Evolutionary conservation across 163 green algal species (phyloP).

Genomic region (Chloroidium sp.): DNA sequence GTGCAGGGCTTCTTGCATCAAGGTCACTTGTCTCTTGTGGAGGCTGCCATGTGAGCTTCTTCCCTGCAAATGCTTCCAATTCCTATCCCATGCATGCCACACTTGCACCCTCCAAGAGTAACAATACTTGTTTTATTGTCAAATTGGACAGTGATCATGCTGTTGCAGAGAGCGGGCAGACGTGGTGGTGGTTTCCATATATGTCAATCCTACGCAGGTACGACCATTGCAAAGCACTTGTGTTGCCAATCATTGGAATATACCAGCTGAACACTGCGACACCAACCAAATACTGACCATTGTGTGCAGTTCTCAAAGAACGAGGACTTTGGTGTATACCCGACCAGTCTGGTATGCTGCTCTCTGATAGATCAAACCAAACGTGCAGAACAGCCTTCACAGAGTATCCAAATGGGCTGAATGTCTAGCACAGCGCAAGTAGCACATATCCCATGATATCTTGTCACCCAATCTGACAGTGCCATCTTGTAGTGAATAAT

Average conservation of each 20-base stretch:
- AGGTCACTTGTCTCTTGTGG: constrained; percentile 83
- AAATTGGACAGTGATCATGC: not conserved
- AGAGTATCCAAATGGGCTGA: no score
- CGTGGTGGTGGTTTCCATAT: constrained; percentile 87
- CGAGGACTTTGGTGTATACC: constrained; percentile 93
- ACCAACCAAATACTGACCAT: not conserved
- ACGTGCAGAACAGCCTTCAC: no score
- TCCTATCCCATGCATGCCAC: not conserved
- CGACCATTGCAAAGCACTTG: no score
- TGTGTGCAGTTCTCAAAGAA: constrained; percentile 58
- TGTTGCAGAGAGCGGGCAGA: constrained; percentile 57
- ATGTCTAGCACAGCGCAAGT: not conserved
- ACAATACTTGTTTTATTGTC: not conserved
- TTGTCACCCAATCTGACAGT: not conserved
- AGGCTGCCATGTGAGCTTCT: constrained; percentile 47
- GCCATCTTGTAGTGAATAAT: not conserved
- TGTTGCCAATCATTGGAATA: no score
- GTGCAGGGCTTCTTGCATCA: constrained; percentile 88
- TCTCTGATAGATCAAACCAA: no score
- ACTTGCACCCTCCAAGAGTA: not conserved
- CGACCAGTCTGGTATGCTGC: constrained; percentile 18
- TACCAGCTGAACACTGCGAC: no score
- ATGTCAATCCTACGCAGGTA: constrained; percentile 94
- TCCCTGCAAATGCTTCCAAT: not conserved
- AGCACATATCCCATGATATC: not conserved